A percentile compares a stretch with the other conserved stretches of the same genome.
Evolutionary conservation across 106 monocot genomes (phyloP).

Genomic region (Gastrodia elata): DNA sequence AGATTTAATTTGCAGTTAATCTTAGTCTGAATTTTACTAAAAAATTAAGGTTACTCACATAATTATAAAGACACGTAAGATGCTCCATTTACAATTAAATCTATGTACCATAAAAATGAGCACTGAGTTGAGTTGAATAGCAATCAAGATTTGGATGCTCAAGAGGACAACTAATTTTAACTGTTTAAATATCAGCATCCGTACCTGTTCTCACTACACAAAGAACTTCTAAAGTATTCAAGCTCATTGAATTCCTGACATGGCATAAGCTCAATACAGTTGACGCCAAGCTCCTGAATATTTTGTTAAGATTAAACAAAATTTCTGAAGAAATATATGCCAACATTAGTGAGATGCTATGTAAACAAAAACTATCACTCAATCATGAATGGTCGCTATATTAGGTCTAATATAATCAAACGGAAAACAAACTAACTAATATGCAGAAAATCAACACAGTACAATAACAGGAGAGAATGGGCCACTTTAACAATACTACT

Average conservation of each 20-base stretch:
- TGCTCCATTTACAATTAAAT: background rate
- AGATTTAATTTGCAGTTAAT: background rate
- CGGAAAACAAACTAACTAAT: background rate
- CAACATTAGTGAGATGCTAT: background rate
- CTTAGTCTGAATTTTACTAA: background rate
- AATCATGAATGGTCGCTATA: background rate
- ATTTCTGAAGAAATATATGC: background rate
- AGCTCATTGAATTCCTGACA: slow-evolving; percentile 94
- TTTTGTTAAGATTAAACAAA: slow-evolving; percentile 2
- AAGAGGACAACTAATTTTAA: background rate
- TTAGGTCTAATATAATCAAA: background rate
- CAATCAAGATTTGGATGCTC: background rate
- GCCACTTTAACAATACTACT: background rate
- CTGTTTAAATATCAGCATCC: background rate
- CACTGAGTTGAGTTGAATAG: background rate
- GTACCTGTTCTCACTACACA: slow-evolving; percentile 48
- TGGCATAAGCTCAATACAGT: slow-evolving; percentile 90
- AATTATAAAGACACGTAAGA: background rate
- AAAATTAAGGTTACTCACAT: background rate
- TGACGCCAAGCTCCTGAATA: slow-evolving; percentile 74
- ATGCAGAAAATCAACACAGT: background rate
- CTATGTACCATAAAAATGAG: background rate
- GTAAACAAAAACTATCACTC: background rate
- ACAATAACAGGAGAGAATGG: background rate
- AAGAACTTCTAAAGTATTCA: slow-evolving; percentile 47